Conservation (phyloP, 768 basidiomycete species). For the Termitomyces sp. region DNA sequence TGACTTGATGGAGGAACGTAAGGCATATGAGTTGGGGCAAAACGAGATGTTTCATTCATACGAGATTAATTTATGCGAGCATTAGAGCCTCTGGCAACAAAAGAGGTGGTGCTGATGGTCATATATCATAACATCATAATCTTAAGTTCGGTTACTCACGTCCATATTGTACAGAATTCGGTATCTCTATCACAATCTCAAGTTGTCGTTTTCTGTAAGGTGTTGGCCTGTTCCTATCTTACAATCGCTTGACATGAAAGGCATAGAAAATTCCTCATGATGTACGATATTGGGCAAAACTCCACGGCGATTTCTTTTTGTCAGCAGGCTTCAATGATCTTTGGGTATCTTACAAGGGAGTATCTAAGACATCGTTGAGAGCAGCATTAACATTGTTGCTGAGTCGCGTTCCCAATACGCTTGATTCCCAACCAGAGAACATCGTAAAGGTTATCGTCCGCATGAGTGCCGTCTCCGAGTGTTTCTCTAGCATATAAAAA, state of each 20-base stretch:
- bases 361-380: constrained; percentile 35
- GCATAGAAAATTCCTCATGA: constrained; percentile 2
- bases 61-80: not conserved
- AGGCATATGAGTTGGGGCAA: not conserved
- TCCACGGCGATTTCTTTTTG: constrained; percentile 63
- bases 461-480: constrained; percentile 64
- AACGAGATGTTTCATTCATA: not conserved
- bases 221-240: too few species aligned
- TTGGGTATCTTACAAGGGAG: constrained; percentile 71
- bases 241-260: too few species aligned
- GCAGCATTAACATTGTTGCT: not conserved
- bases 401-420: constrained; percentile 64
- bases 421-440: constrained; percentile 74
- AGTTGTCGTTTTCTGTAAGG: too few species aligned
- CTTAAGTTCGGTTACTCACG: too few species aligned
- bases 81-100: not conserved
- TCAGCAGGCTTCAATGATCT: constrained; percentile 61
- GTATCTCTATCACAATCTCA: too few species aligned
- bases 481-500: constrained; percentile 82
- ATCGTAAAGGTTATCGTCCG: constrained; percentile 76
- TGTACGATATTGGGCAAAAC: constrained; percentile 79
- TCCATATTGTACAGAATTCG: too few species aligned
- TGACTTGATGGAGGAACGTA: constrained; percentile 23
- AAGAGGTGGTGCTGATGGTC: too few species aligned
- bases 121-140: too few species aligned